phyloP scores from a whole-genome alignment of 2,329 filamentous ascomycete genomes.

The Fusarium torreyae region DNA sequence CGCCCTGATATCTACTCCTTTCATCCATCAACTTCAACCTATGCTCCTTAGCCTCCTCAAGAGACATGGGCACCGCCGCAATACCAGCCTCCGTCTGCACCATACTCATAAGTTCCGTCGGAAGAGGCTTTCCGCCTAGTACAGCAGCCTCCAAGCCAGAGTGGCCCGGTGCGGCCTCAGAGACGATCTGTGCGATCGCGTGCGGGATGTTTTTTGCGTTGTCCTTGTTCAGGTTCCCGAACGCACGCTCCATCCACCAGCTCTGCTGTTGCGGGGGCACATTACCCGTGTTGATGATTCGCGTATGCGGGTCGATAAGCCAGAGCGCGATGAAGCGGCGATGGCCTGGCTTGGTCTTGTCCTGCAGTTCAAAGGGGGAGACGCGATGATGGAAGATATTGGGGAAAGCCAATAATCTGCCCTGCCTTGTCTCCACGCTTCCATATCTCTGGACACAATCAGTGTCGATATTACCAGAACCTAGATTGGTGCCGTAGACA shows the following conservation, averaged over 20 bases:
- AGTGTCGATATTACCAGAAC: rapidly evolving
- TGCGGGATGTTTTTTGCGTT: slow-evolving; percentile 2
- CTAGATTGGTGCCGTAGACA: slow-evolving; percentile 6
- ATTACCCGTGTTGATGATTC: slow-evolving; percentile 54
- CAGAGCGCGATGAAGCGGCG: slow-evolving; percentile 68
- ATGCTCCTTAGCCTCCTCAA: slow-evolving; percentile 36
- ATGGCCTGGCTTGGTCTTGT: slow-evolving; percentile 64
- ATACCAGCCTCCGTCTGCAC: slow-evolving; percentile 4
- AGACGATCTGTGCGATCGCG: slow-evolving; percentile 7
- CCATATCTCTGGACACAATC: slow-evolving; percentile 38
- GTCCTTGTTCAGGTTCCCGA: not conserved
- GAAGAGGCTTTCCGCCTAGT: not conserved
- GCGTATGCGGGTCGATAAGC: slow-evolving; percentile 65
- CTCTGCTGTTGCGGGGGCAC: slow-evolving; percentile 53
- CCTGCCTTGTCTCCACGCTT: slow-evolving; percentile 38
- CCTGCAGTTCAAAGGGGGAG: slow-evolving; percentile 61
- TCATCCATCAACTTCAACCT: slow-evolving; percentile 34
- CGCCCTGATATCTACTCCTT: not conserved
- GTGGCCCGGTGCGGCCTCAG: not conserved
- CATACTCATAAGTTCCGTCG: slow-evolving; percentile 31
- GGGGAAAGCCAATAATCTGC: slow-evolving; percentile 36
- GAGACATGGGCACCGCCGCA: slow-evolving; percentile 19
- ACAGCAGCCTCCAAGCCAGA: slow-evolving; percentile 8
- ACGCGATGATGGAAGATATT: slow-evolving; percentile 45
- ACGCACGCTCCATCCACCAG: slow-evolving; percentile 50